Conservation (phyloP, 2,329 filamentous ascomycete species). For the Clonostachys byssicola region DNA sequence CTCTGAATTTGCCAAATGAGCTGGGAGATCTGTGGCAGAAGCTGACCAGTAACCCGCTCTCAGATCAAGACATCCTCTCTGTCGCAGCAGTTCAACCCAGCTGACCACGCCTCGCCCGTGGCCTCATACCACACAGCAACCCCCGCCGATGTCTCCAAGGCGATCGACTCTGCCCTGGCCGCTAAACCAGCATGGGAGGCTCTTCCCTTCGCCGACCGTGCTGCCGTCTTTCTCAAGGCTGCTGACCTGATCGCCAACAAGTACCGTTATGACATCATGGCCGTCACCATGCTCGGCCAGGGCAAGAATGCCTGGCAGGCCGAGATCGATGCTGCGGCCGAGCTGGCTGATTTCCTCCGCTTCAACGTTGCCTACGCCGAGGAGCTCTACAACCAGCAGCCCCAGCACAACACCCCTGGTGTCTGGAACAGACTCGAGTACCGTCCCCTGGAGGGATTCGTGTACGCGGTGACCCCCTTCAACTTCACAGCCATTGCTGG, state of each 20-base stretch:
- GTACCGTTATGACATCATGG: conserved; percentile 96
- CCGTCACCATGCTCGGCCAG: conserved; percentile 91
- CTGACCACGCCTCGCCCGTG: conserved; percentile 70
- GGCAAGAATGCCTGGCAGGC: conserved; percentile 99
- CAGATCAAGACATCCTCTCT: conserved; percentile 64
- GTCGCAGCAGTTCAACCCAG: conserved; percentile 75
- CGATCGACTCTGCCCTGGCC: conserved; percentile 81
- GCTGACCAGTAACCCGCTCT: neutral
- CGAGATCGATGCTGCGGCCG: conserved; percentile 94
- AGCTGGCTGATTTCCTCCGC: conserved; percentile 87
- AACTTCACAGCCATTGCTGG: conserved; percentile 96
- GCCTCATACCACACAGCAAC: conserved; percentile 84
- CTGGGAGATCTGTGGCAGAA: no score
- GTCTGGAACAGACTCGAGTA: conserved; percentile 93
- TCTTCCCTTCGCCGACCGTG: conserved; percentile 84
- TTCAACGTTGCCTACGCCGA: conserved; percentile 95
- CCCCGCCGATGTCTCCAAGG: conserved; percentile 67
- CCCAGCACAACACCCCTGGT: conserved; percentile 74
- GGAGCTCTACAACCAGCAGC: conserved; percentile 85
- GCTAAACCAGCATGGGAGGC: conserved; percentile 84
- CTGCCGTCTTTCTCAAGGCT: conserved; percentile 92
- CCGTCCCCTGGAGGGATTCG: conserved; percentile 87
- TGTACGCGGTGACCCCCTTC: conserved; percentile 91
- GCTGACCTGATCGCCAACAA: conserved; percentile 87
- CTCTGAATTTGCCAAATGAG: neutral